Evolutionary conservation across 2,329 filamentous ascomycete species (phyloP), one percentile per base, ranked within the genome.

Genomic region (Penicillium sp.): DNA sequence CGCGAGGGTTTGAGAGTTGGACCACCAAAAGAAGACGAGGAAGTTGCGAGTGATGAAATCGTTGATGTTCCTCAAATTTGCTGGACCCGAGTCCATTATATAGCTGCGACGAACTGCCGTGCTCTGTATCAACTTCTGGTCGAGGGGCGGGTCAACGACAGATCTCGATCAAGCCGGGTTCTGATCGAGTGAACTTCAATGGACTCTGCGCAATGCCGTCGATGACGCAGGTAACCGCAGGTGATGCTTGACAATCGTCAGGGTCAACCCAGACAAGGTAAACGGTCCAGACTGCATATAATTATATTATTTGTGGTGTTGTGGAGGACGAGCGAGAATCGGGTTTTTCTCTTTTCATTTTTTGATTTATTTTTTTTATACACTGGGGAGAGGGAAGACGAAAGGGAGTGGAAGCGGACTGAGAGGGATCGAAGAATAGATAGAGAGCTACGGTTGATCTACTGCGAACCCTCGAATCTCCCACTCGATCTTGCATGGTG

Each of bases 201-300:
- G 55, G 56, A 11, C 46, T 42, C 60, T 65, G 61, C 59, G 60
- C 14, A 61, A 46, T 60, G 53, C 61, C 63, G 60, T 30, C 53
- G 37, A 55, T 49, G 45, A 61, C 53, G 63, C 63, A 63, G 49
- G 40, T 63, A 63, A 16, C 61, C 63, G 63, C 19, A 16, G n/a
- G 16, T 45, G 48, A 55, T 54, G 19, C 25, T 53, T 57, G 55
- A 57, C 14, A 51, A 28, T 52, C 55, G 48, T 26, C 55, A 52
- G 48, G 54, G 38, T 37, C 46, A 52, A 57, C 4, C 49, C 43
- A 26, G 43, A 46, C 11, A 28, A 46, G 45, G 45, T 28, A 16
- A 28, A 48, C n/a, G 45, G 45, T 48, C 45, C 25, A 28, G 45
- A 25, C 14, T 30, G 25, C 22, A 42, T 48, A 30, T 54, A 37